Evolutionary conservation across 2,329 filamentous ascomycete genomes (phyloP), one percentile per base, ranked within the genome.

Genomic region (Neonectria hederae): DNA sequence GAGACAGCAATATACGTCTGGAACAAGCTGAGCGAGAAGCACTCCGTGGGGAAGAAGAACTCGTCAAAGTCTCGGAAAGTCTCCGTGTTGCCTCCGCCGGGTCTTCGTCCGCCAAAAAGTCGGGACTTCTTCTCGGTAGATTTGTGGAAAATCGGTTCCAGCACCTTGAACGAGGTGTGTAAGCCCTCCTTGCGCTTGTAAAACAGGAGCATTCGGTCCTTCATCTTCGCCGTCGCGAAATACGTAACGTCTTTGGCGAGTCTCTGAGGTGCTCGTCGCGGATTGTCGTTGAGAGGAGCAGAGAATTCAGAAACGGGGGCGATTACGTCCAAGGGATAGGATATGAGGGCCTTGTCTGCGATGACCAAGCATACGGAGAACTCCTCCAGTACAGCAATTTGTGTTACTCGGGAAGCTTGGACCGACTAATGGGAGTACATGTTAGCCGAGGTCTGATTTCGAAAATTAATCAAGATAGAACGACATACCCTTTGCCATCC

Each of bases 1-100:
- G 93, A 90, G 52, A 99, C 93, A 10, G 96, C 93, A 57, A 99
- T 91, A 66, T 94, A 97, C 0, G 91, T 93, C 77, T 97, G 93
- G 87, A 98, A 99, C 56, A 99, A 87, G 78, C 97, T 98, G 76
- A 99, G 92, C 52, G 92, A 93, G 78, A 91, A 97, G 78, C 94
- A 97, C 76, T 99, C 97, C 2, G 92, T 91, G 0, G 96, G 96
- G 71, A 99, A 94, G 81, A 98, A 99, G 80, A 99, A 99, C 72
- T 98, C 96, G 81, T 99, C 96, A 77, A 94, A 99, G 76, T 99
- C 96, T 67, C 96, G 91, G 89, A 98, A 99, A 73, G 95, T 95
- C 73, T 99, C 96, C 0, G 95, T 97, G 64, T 87, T 89, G 21
- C 93, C 93, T 30, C 86, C 84, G 10, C 87, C 86, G 13, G 82